Evolutionary conservation across 805 yeast species (phyloP), one percentile per base, ranked within the genome.

Genomic region (Saturnispora mendoncae): DNA sequence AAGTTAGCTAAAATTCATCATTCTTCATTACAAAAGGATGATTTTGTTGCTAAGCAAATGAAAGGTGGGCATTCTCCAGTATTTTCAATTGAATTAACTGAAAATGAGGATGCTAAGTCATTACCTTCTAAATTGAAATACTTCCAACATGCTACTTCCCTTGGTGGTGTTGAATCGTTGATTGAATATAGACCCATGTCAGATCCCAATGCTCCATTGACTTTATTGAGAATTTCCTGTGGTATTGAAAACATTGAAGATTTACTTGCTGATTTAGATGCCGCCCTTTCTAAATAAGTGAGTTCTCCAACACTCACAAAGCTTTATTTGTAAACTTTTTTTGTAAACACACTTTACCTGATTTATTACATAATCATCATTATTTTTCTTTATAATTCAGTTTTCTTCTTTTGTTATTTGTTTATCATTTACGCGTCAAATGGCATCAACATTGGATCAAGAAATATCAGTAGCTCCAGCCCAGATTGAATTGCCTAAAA

Each of bases 111-210:
- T 28, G 95, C 95, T 0, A 73, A 69, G 48, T 41, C 51, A 8
- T 64, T 88, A 13, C 94, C 95, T 6, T 66, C 79, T 3, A 71
- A 67, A 45, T 64, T 86, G 45, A 72, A 75, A 50, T 74, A 72
- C 48, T 86, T 87, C 65, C 81, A 80, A 51, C 97, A 88, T 61
- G 95, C 96, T 4, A 87, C 96, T 0, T 85, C 95, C 2, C 66
- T 90, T 21, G 97, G 97, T 30, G 95, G 97, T 18, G 84, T 83
- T 12, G 97, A 90, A 61, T 81, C 94, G 35, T 65, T 87, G 54
- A 76, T 88, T 43, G 97, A 88, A 61, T 86, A 95, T 95, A 75
- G 96, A 55, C 80, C 85, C 0, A 55, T 88, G 62, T 71, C 81
- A 19, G 90, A 86, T 55, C 56, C 71, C 2, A 49, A 62, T 4